phyloP scores from a whole-genome alignment of 2,329 filamentous ascomycete species.

The Aspergillus alliaceus region DNA sequence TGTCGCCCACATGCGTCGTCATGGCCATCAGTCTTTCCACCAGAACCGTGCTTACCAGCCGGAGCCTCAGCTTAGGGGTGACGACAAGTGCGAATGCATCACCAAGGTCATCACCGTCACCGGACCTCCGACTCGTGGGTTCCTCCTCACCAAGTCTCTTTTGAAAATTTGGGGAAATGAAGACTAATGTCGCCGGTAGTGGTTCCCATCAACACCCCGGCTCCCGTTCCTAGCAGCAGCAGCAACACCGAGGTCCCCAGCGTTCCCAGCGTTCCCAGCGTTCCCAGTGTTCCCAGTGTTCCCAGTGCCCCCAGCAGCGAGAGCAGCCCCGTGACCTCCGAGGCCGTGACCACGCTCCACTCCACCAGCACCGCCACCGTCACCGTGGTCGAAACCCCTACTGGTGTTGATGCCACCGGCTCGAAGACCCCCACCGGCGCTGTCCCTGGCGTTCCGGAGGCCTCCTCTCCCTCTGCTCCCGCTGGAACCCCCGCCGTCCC shows the following conservation, averaged over 20 bases:
- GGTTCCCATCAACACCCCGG: constrained; percentile 35
- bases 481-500: not conserved
- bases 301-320: constrained; percentile 20
- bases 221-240: constrained; percentile 24
- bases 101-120: constrained; percentile 72
- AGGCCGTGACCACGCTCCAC: constrained; percentile 35
- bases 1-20: constrained; percentile 50
- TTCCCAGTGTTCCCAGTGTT: constrained; percentile 15
- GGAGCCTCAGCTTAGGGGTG: constrained; percentile 26
- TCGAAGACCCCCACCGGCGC: not conserved
- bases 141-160: too few species aligned
- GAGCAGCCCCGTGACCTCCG: constrained; percentile 20
- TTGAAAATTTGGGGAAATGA: too few species aligned
- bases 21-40: constrained; percentile 57
- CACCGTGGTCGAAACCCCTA: constrained; percentile 31
- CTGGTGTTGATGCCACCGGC: constrained; percentile 6
- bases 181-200: constrained; percentile 30
- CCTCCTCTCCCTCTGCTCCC: constrained; percentile 2
- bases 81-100: constrained; percentile 65
- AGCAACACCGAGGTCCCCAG: constrained; percentile 8
- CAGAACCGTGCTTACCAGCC: constrained; percentile 49
- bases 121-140: constrained; percentile 64
- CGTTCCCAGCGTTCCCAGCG: constrained; percentile 19
- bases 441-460: not conserved
- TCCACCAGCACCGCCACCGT: constrained; percentile 41